A percentile compares a stretch with the other conserved stretches of the same genome.
phyloP scores from a whole-genome alignment of 768 basidiomycete genomes.

The Tylopilus sp. region DNA sequence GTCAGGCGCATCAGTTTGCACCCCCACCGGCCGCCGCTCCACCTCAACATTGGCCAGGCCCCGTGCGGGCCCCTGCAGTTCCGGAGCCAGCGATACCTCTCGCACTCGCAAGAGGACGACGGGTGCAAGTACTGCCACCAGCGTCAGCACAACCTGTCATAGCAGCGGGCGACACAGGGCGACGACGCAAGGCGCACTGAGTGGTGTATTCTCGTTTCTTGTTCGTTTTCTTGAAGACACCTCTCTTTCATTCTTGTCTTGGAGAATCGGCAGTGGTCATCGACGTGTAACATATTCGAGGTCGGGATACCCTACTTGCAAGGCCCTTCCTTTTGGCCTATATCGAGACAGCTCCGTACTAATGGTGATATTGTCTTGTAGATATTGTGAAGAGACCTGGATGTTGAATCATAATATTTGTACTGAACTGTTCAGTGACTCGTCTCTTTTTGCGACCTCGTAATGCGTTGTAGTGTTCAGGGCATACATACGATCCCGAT shows the following conservation, averaged over 20 bases:
- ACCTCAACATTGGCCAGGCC: neutral
- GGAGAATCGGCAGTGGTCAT: neutral
- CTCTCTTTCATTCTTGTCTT: neutral
- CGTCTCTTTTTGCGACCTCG: no score
- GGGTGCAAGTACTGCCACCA: neutral
- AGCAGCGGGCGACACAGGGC: slow-evolving; percentile 5
- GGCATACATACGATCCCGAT: no score
- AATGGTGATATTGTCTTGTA: neutral
- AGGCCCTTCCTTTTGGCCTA: neutral
- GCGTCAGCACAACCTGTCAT: neutral
- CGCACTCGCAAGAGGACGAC: neutral
- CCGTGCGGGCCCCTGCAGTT: neutral
- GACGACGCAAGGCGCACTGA: slow-evolving; percentile 10
- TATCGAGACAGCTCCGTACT: neutral
- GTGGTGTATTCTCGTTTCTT: neutral
- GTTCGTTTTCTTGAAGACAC: neutral
- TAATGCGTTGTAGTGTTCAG: no score
- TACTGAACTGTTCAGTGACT: no score
- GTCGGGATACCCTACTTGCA: neutral
- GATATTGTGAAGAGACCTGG: no score
- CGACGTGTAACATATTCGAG: neutral
- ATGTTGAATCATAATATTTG: no score
- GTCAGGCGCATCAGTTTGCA: slow-evolving; percentile 10
- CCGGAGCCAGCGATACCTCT: neutral
- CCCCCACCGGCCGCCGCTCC: neutral